Percentiles rank a stretch among this genome's conserved stretches.
Conservation (phyloP, 2,329 filamentous ascomycete genomes). For the Aspergillus glaucus region DNA sequence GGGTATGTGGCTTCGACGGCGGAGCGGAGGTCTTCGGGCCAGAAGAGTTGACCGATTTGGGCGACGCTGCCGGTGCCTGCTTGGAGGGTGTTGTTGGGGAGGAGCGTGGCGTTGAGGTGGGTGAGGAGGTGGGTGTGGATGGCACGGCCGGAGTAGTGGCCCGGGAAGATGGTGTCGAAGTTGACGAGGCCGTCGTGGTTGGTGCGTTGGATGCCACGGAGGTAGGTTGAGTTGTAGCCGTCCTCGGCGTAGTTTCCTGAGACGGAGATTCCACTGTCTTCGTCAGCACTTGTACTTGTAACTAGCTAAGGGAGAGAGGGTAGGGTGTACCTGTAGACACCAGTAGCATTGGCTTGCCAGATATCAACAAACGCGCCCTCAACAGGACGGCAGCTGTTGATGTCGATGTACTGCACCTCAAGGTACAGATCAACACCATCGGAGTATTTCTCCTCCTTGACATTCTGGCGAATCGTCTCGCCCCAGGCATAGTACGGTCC, state of each 20-base stretch:
- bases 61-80: constrained; percentile 38
- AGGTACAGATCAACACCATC: constrained; percentile 40
- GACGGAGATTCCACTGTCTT: constrained; percentile 19
- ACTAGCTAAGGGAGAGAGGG: constrained; percentile 21
- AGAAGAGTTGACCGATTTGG: constrained; percentile 48
- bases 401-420: constrained; percentile 43
- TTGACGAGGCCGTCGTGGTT: constrained; percentile 44
- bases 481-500: constrained; percentile 43
- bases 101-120: constrained; percentile 32
- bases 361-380: constrained; percentile 38
- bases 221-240: constrained; percentile 38
- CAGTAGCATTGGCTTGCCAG: constrained; percentile 45
- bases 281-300: constrained; percentile 5
- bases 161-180: constrained; percentile 45
- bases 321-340: constrained; percentile 34
- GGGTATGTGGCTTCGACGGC: constrained; percentile 40
- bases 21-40: constrained; percentile 42
- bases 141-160: constrained; percentile 43
- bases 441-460: constrained; percentile 32
- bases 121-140: constrained; percentile 47
- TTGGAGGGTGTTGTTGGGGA: constrained; percentile 42
- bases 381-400: constrained; percentile 40
- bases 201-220: constrained; percentile 45
- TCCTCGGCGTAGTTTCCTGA: constrained; percentile 22
- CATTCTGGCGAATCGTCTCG: constrained; percentile 37